phyloP scores from a whole-genome alignment of 352 stramenopile genomes.

The Globisporangium rhizosaccharum region DNA sequence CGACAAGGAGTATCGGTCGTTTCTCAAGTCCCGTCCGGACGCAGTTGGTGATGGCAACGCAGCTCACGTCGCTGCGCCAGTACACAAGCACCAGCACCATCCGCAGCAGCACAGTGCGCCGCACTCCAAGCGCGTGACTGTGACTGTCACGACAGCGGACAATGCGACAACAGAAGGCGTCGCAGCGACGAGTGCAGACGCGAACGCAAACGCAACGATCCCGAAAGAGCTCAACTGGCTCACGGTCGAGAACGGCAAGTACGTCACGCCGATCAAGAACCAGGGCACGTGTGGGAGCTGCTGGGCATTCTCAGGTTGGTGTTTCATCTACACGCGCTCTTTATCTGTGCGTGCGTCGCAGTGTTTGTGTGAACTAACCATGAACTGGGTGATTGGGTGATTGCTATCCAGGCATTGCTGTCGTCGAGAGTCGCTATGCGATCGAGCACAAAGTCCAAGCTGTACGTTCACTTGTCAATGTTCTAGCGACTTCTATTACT shows the following conservation, averaged over 20 bases:
- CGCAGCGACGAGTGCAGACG: slow-evolving; percentile 9
- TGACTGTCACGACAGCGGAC: slow-evolving; percentile 16
- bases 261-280: slow-evolving; percentile 90
- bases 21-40: slow-evolving; percentile 46
- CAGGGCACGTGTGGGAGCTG: slow-evolving; percentile 91
- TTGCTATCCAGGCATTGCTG: slow-evolving; percentile 31
- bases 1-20: slow-evolving; percentile 54
- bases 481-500: background rate
- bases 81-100: slow-evolving; percentile 7
- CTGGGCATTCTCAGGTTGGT: slow-evolving; percentile 87
- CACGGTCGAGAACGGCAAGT: slow-evolving; percentile 64
- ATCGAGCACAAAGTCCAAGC: slow-evolving; percentile 68
- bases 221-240: slow-evolving; percentile 65
- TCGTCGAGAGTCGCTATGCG: slow-evolving; percentile 70
- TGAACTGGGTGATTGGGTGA: too few species aligned
- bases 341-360: background rate
- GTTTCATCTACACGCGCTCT: background rate
- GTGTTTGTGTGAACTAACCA: background rate
- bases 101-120: background rate
- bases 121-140: slow-evolving; percentile 5
- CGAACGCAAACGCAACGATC: slow-evolving; percentile 20
- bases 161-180: background rate
- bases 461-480: slow-evolving; percentile 15
- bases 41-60: background rate
- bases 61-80: too few species aligned